Base-by-base conservation (phyloP, 164 flowering plant species). In the Tetrastigma voinierianum region DNA sequence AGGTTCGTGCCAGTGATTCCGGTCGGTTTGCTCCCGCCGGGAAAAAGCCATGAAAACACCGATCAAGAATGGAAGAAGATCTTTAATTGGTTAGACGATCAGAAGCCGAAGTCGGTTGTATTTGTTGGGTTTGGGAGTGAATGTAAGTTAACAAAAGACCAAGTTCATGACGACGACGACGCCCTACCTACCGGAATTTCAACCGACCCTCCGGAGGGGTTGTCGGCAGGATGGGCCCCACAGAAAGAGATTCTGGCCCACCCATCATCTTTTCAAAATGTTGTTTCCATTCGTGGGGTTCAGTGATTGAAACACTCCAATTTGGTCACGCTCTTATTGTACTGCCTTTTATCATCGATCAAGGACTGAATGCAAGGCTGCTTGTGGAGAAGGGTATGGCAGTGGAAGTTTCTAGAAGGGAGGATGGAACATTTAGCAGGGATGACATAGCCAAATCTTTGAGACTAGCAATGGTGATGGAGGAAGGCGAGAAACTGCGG, bases 161-260 rank as follows among this genome's bases (percentile, higher is more conserved):
- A 66, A 47, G 61, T 72, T 9, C 12, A 46, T 0, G 61, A 66
- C 3, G 68, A 56, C 5, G 1, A 14, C 9, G 72, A 68, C 9
- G 61, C 65, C n/a, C 47, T 80, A 23, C 86, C 84, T 8, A 1
- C 21, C 1, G 86, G 78, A n/a, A n/a, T 0, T 80, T 78, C 13
- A 25, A 24, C 14, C 48, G 80, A 12, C 70, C 68, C 13, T 20
- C 57, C 15, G 71, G 61, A 40, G 86, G 85, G 3, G 10, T 75
- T 21, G 83, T 84, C 0, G 55, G 40, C 11, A 13, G 82, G 84
- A 1, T 85, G 86, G 86, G 83, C 72, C 2, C 78, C 89, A 0
- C 82, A 83, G 51, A 3, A 58, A 66, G 66, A 70, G 32, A 73
- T 84, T n/a, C 56, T 82, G 43, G 72, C 66, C 1, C 86, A 82